Evolutionary conservation across 805 yeast species (phyloP).

Genomic region (Metschnikowia lunata): DNA sequence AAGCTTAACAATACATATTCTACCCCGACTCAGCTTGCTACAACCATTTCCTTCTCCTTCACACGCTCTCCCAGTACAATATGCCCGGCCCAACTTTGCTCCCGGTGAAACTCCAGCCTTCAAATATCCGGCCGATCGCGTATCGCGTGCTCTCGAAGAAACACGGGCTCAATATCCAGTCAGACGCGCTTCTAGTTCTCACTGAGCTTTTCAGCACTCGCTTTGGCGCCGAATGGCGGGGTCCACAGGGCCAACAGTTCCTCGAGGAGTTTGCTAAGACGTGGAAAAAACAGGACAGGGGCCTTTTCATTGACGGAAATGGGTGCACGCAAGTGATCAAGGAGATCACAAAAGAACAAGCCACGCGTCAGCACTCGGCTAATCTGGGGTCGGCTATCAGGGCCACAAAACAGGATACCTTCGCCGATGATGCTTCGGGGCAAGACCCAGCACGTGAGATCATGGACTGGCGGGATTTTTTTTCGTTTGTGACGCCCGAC

Average conservation of each 20-base stretch:
- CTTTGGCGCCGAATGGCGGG: slow-evolving; percentile 86
- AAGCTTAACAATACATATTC: too few relatives aligned
- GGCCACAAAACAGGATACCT: slow-evolving; percentile 20
- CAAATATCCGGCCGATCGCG: slow-evolving; percentile 85
- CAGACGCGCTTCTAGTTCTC: slow-evolving; percentile 70
- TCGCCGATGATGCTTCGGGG: slow-evolving; percentile 12
- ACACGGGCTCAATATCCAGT: slow-evolving; percentile 84
- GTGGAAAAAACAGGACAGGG: slow-evolving; percentile 90
- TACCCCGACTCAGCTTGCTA: too few relatives aligned
- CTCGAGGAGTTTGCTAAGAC: slow-evolving; percentile 72
- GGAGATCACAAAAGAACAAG: slow-evolving; percentile 39
- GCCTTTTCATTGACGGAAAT: slow-evolving; percentile 76
- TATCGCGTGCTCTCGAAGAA: slow-evolving; percentile 87
- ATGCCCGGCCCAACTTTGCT: slow-evolving; percentile 32
- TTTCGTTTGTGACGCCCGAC: slow-evolving; percentile 58
- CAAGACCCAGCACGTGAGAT: slow-evolving; percentile 17
- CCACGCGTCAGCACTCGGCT: background rate
- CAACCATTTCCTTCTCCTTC: background rate
- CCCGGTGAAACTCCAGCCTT: slow-evolving; percentile 75
- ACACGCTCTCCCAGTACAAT: background rate
- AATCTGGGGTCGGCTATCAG: background rate
- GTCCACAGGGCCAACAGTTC: slow-evolving; percentile 54
- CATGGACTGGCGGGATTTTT: slow-evolving; percentile 70
- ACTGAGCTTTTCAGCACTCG: slow-evolving; percentile 72
- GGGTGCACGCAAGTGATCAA: slow-evolving; percentile 60